Conservation (phyloP, 306 rosid genomes). For the Hippophae gyantsensis region DNA sequence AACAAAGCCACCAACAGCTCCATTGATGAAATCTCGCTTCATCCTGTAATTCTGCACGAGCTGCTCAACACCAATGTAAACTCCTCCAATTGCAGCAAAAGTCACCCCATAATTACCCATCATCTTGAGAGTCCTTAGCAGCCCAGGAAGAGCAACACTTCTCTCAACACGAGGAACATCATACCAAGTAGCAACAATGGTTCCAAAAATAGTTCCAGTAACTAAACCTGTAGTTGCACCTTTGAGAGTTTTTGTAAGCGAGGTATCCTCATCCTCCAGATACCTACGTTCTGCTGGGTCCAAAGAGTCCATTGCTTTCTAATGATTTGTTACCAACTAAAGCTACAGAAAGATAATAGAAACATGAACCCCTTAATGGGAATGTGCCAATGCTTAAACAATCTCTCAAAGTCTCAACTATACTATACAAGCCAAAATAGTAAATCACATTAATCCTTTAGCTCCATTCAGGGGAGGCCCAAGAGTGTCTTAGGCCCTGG, state of each 20-base stretch:
- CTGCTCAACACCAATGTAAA: conserved; percentile 87
- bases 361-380: background rate
- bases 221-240: conserved; percentile 83
- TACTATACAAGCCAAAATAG: too few relatives aligned
- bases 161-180: conserved; percentile 99
- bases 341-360: conserved; percentile 5
- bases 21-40: conserved; percentile 88
- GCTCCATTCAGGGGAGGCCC: too few relatives aligned
- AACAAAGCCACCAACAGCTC: conserved; percentile 93
- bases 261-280: conserved; percentile 77
- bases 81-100: conserved; percentile 97
- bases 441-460: too few relatives aligned
- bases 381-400: background rate
- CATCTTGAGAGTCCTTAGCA: conserved; percentile 80
- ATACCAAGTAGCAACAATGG: conserved; percentile 80
- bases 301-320: conserved; percentile 48
- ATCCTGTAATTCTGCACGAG: conserved; percentile 64
- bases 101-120: conserved; percentile 82
- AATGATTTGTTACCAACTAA: conserved; percentile 9
- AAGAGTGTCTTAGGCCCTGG: too few relatives aligned
- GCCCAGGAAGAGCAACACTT: conserved; percentile 88
- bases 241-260: conserved; percentile 60
- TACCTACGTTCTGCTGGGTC: conserved; percentile 80
- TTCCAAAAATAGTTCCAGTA: conserved; percentile 78
- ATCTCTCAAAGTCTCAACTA: too few relatives aligned